Percentiles rank a stretch among this genome's conserved stretches.
Conservation (phyloP, 1,284 basidiomycete genomes). For the Trichosporon ovoides region DNA sequence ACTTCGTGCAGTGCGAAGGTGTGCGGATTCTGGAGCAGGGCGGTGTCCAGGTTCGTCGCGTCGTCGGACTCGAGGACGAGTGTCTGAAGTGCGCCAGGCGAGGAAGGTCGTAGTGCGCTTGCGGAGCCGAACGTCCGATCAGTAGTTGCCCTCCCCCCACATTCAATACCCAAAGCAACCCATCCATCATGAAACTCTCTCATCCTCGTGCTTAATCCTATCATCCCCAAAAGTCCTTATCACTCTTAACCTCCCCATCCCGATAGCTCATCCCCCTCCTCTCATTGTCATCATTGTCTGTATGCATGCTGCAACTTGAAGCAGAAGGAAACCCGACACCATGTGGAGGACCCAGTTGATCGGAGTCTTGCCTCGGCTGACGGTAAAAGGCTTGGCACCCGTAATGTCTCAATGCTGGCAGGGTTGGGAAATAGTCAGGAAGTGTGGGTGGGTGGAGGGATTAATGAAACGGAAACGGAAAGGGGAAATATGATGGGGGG, state of each 20-base stretch:
- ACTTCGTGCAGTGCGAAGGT: slow-evolving; percentile 92
- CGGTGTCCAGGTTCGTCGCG: slow-evolving; percentile 70
- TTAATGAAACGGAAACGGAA: too few species aligned
- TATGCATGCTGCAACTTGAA: slow-evolving; percentile 5
- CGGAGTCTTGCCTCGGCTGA: too few species aligned
- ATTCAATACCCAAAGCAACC: neutral
- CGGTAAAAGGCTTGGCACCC: too few species aligned
- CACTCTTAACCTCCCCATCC: neutral
- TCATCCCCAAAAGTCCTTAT: neutral
- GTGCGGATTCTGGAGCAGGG: slow-evolving; percentile 67
- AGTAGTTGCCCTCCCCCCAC: neutral
- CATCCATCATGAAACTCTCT: neutral
- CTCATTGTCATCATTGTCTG: slow-evolving; percentile 6
- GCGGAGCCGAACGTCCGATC: too few species aligned
- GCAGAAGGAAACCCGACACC: too few species aligned
- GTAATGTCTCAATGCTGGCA: too few species aligned
- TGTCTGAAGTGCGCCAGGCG: slow-evolving; percentile 71
- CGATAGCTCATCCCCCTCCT: neutral
- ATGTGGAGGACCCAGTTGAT: too few species aligned
- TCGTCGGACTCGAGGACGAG: slow-evolving; percentile 60
- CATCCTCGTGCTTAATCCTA: too few species aligned
- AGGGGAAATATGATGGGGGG: neutral
- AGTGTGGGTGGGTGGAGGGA: too few species aligned
- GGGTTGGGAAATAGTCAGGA: too few species aligned
- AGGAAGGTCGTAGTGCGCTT: slow-evolving; percentile 42